Evolutionary conservation across 2,329 filamentous ascomycete species (phyloP), one percentile per base, ranked within the genome.

Genomic region (Colletotrichum siamense): DNA sequence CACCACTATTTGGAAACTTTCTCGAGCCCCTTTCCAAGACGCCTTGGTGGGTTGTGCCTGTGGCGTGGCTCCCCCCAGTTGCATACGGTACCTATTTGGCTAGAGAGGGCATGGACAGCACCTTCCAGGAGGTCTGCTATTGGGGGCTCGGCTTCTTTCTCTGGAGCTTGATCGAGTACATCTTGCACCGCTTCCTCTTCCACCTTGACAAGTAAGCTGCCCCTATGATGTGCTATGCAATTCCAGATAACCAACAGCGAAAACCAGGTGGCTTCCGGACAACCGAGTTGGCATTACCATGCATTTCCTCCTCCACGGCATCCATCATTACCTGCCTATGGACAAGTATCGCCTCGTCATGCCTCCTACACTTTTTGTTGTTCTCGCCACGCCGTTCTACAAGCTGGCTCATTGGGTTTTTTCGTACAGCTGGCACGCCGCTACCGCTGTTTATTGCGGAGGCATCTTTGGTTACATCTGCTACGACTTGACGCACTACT

Each of bases 241-340:
- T 15, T 15, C 18, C n/a, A 75, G 52, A 78, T 44, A 12, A 34
- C 84, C 88, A 78, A 87, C 78, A 44, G 26, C n/a, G 61, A 22
- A 44, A 13, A 18, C 26, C 78, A 98, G 95, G 64, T 95, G 93
- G 82, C 93, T 99, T 13, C 97, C 97, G 1, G 95, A 99, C 84
- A 98, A 99, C 84, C 91, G 95, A 71, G 93, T 95, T n/a, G 94
- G 91, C 78, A 89, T 99, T 75, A 98, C 95, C 0, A 80, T 94
- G 24, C 97, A 99, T 84, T 99, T 99, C 87, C 87, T 98, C 55
- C 94, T 99, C 30, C 97, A 99, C 81, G 97, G 97, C 78, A 95
- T 99, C 78, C 97, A 99, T 83, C 97, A 99, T 86, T 99, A 99
- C 86, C 91, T 99, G 6, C 97, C 97, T n/a, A 99, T 99, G 97